These are phyloP conservation scores for Aureobasidium namibiae DNA, from an alignment of 2,329 filamentous ascomycete genomes.

Conservation along the genomic window DNA sequence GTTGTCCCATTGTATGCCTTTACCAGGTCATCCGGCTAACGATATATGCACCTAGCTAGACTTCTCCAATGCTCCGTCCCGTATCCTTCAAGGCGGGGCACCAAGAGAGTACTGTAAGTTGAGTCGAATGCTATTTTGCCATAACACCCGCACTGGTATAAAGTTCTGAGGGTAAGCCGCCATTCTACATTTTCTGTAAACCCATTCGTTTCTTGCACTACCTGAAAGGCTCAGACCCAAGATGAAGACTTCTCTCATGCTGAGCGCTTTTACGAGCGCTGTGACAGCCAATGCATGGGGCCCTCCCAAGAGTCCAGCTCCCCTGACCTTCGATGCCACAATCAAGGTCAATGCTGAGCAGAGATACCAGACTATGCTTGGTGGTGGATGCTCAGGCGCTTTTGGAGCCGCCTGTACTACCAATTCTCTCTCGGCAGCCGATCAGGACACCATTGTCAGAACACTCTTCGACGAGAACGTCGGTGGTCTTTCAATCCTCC, in stretches of 20 bases:
- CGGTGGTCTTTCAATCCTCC: constrained; percentile 18
- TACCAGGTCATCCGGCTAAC: neutral
- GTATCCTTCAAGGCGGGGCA: neutral
- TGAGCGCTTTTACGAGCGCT: neutral
- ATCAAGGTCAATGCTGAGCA: constrained; percentile 17
- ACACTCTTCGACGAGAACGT: constrained; percentile 19
- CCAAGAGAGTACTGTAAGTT: neutral
- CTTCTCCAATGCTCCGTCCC: neutral
- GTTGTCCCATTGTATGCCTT: neutral
- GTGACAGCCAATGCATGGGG: neutral
- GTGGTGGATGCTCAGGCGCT: constrained; percentile 19
- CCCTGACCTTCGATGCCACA: constrained; percentile 12
- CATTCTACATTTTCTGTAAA: too few species aligned
- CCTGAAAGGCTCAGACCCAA: neutral
- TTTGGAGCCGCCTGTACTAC: constrained; percentile 18
- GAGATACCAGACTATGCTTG: constrained; percentile 19
- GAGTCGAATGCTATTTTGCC: neutral
- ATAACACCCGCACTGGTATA: neutral
- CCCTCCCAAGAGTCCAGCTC: neutral
- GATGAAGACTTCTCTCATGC: neutral
- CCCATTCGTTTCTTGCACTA: neutral
- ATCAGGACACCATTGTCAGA: constrained; percentile 16
- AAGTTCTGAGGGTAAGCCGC: neutral
- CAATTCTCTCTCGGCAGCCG: constrained; percentile 13
- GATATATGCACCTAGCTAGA: neutral